Base-by-base conservation (phyloP, 2,329 filamentous ascomycete species). In the Tympanopsis confertula region DNA sequence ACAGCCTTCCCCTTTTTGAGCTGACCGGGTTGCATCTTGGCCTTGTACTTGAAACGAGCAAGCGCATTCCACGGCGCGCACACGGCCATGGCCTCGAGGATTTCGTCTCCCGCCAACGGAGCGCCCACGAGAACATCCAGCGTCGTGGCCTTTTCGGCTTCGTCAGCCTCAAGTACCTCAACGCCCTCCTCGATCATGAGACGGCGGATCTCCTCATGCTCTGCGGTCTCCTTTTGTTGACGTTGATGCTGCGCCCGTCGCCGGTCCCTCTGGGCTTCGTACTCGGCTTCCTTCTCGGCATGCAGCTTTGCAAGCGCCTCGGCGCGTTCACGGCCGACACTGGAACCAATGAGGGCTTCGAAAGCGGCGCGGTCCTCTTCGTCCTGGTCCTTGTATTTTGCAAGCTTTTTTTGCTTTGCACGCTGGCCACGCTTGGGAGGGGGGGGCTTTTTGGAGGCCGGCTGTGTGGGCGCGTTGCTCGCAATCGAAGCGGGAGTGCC, bases 1-100 rank as follows among this genome's bases (percentile, higher is more conserved):
- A 94, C 78, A 0, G 87, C 88, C 56, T 95, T 96, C 5, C 91
- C 89, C 63, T 94, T 94, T 68, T 96, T 98, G 45, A 81, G 71
- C 0, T 78, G 62, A 0, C 91, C 91, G 0, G 91, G 91, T 59
- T 96, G 91, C 49, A 98, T 59, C 65, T 98, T 98, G 38, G 80
- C 85, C 59, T 93, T 93, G 66, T 95, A 96, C 61, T 95, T 95
- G 61, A 82, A 84, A 39, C 73, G 74, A 2, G 60, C 67, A 46
- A 82, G 60, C 2, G 78, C 77, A 18, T 58, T 62, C 68, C 77
- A 82, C 2, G 78, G 78, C 4, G 72, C 78, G 49, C 78, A 82
- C 3, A 82, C 61, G 2, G 75, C 71, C 2, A 82, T 63, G 0
- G 65, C 68, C 47, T 81, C 78, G 5, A 89, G 60, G 24, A 89